A percentile compares a stretch with the other conserved stretches of the same genome.
phyloP scores from a whole-genome alignment of 116 monocot genomes.

The Cymodocea nodosa region DNA sequence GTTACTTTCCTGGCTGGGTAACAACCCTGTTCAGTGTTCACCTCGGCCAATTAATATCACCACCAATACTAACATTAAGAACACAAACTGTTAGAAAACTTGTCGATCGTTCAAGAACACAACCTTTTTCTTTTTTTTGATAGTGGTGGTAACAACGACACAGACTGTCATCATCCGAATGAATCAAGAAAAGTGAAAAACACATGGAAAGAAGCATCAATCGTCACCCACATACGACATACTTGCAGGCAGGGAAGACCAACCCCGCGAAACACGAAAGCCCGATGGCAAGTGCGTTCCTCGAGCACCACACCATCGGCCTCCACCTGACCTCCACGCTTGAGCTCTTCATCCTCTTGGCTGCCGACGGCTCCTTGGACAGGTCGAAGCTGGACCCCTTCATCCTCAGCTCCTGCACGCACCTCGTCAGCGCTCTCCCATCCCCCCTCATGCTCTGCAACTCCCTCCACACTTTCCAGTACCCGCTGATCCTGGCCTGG shows the following conservation, averaged over 20 bases:
- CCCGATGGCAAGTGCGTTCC: constrained; percentile 32
- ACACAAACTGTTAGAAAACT: too few relatives aligned
- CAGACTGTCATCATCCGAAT: too few relatives aligned
- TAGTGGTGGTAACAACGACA: too few relatives aligned
- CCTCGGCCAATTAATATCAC: too few relatives aligned
- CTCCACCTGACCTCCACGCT: constrained; percentile 66
- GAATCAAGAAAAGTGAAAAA: too few relatives aligned
- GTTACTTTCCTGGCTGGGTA: too few relatives aligned
- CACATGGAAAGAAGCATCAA: too few relatives aligned
- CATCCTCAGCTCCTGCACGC: constrained; percentile 83
- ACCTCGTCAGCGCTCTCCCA: constrained; percentile 49
- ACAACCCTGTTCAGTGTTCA: too few relatives aligned
- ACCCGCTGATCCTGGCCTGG: constrained; percentile 33
- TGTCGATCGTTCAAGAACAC: too few relatives aligned
- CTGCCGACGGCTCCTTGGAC: constrained; percentile 33
- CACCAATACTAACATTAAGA: too few relatives aligned
- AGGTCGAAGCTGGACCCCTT: constrained; percentile 86
- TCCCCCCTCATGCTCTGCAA: constrained; percentile 45
- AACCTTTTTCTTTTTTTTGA: too few relatives aligned
- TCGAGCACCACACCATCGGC: constrained; percentile 26
- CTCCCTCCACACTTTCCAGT: constrained; percentile 32
- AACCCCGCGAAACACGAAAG: constrained; percentile 37
- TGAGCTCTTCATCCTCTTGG: constrained; percentile 52
- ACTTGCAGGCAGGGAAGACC: constrained; percentile 39
- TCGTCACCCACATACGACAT: constrained; percentile 48